These are phyloP conservation scores for Fusarium miscanthi DNA, from an alignment of 2,329 filamentous ascomycete genomes.

Conservation along the genomic window DNA sequence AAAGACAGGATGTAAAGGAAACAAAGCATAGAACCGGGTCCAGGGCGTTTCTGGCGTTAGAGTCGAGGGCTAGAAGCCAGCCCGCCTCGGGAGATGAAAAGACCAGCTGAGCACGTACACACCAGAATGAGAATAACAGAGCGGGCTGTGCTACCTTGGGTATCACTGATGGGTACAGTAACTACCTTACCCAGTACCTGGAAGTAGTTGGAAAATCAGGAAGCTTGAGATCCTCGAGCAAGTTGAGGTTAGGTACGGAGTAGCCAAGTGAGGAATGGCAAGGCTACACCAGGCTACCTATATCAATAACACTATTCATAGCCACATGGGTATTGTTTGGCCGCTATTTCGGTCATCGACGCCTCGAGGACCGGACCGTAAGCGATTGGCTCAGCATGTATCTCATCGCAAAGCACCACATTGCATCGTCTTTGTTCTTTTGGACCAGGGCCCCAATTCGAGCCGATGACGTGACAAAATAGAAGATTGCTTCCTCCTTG, in stretches of 20 bases:
- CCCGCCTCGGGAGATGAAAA: constrained; percentile 27
- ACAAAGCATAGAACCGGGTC: constrained; percentile 12
- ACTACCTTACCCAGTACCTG: neutral
- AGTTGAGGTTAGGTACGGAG: neutral
- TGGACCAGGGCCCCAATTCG: neutral
- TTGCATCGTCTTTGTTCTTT: constrained; percentile 9
- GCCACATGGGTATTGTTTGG: neutral
- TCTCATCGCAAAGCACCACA: neutral
- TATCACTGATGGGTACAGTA: constrained; percentile 2
- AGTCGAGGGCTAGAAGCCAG: constrained; percentile 26
- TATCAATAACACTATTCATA: neutral
- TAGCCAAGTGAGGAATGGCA: neutral
- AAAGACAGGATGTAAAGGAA: constrained; percentile 1
- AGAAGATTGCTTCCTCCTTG: neutral
- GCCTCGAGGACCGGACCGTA: constrained; percentile 16
- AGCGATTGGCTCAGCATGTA: constrained; percentile 12
- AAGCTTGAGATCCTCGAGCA: constrained; percentile 6
- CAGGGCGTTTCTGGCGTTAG: constrained; percentile 30
- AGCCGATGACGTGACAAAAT: neutral
- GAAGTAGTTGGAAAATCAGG: neutral
- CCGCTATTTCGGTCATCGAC: neutral
- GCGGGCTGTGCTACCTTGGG: neutral
- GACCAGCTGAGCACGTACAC: constrained; percentile 30
- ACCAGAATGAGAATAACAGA: constrained; percentile 4
- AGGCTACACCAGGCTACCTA: neutral